Base-by-base conservation (phyloP, 441 rosid species). In the Macaranga tanarius region DNA sequence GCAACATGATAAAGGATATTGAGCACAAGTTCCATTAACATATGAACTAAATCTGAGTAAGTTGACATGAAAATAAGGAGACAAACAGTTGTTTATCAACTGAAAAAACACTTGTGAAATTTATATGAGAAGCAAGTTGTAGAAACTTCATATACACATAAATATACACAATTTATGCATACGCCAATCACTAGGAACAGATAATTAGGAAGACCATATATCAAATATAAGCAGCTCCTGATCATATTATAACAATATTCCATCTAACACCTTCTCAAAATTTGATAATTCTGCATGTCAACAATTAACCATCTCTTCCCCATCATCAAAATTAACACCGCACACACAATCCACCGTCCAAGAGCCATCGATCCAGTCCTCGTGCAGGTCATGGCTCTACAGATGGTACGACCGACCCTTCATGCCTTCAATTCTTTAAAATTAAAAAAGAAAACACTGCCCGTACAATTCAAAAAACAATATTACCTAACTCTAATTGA, bases 251-350 rank as follows among this genome's bases (percentile, higher is more conserved):
- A 25, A 16, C 23, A 19, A 25, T n/a, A n/a, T 7, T n/a, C 20
- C 20, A 45, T 11, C 45, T 17, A 60, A 11, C n/a, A n/a, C n/a
- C n/a, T n/a, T n/a, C n/a, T n/a, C n/a, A n/a, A n/a, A n/a, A n/a
- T n/a, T n/a, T n/a, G n/a, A n/a, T n/a, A n/a, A n/a, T n/a, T n/a
- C n/a, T n/a, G n/a, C n/a, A n/a, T n/a, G n/a, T n/a, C n/a, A n/a
- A n/a, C 98, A 92, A 75, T 93, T 90, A 65, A 96, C 98, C 99
- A 96, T 96, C 90, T 96, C 99, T 76, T 92, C 96, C 38, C 99
- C 99, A 73, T 96, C 99, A 57, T 96, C 99, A 26, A 88, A 90
- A 70, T 81, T 90, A 65, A 96, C 98, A 55, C 98, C 99, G 62
- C 99, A 93, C 4, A 88, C 87, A 78, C 98, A 96, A 86, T 96